Percentiles rank a stretch among this genome's conserved stretches.
Conservation (phyloP, 257 asterid genomes). For the Oldenlandia corymbosa region DNA sequence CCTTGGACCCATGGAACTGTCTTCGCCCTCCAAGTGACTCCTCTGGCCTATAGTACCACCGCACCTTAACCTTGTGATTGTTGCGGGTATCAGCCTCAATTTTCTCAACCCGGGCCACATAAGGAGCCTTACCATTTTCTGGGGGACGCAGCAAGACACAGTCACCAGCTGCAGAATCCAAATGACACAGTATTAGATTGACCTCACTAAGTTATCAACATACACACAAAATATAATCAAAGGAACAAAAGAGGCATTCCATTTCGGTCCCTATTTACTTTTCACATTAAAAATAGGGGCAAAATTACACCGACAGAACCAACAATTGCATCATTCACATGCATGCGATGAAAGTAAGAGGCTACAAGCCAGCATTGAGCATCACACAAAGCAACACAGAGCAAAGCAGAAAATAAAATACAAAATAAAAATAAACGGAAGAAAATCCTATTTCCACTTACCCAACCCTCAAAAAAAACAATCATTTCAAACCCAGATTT, state of each 20-base stretch:
- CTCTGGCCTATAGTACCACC: constrained; percentile 77
- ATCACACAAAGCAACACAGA: no score
- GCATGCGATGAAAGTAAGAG: constrained; percentile 7
- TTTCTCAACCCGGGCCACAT: constrained; percentile 57
- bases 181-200: neutral
- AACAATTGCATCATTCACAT: neutral
- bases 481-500: constrained; percentile 1
- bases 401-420: neutral
- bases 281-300: neutral
- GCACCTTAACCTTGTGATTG: constrained; percentile 36
- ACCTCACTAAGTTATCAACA: neutral
- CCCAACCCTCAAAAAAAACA: neutral
- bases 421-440: no score
- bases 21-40: constrained; percentile 62
- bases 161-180: constrained; percentile 47
- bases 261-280: neutral
- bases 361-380: neutral
- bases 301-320: neutral
- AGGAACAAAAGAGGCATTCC: no score
- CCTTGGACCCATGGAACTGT: constrained; percentile 60
- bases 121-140: constrained; percentile 37
- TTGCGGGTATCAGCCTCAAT: constrained; percentile 44
- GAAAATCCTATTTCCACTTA: neutral
- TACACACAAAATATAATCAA: neutral
- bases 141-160: constrained; percentile 54